These are phyloP conservation scores for Suillus lakei DNA, from an alignment of 768 basidiomycete species.

Conservation along the genomic window DNA sequence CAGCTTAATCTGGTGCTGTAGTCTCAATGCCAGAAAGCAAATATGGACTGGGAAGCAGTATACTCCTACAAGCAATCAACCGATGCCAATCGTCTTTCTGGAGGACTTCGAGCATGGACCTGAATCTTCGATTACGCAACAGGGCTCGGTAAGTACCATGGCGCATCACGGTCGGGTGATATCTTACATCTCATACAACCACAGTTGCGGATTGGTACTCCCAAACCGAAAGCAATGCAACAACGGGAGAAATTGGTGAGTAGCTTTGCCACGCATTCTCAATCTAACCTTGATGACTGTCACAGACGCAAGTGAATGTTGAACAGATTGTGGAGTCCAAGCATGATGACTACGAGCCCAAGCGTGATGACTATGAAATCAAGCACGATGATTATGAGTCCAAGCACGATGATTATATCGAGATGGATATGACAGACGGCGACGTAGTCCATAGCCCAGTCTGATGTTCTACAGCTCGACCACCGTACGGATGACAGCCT, in stretches of 20 bases:
- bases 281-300: neutral
- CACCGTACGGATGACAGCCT: neutral
- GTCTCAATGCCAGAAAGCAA: conserved; percentile 25
- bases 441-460: neutral
- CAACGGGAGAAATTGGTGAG: conserved; percentile 15
- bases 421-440: neutral
- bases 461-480: neutral
- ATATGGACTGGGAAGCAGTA: conserved; percentile 11
- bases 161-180: neutral
- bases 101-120: neutral
- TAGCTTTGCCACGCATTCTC: neutral
- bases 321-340: conserved; percentile 22
- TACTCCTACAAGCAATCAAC: neutral
- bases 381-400: too few relatives aligned
- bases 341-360: too few relatives aligned
- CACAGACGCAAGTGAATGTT: conserved; percentile 25
- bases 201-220: conserved; percentile 14
- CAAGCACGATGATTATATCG: conserved; percentile 6
- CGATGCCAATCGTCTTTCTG: conserved; percentile 12
- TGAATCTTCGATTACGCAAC: neutral
- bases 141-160: neutral
- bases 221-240: neutral
- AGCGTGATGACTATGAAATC: too few relatives aligned
- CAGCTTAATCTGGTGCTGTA: conserved; percentile 5
- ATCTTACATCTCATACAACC: neutral